phyloP scores from a whole-genome alignment of 2,329 filamentous ascomycete species.

The Aspergillus sp. region DNA sequence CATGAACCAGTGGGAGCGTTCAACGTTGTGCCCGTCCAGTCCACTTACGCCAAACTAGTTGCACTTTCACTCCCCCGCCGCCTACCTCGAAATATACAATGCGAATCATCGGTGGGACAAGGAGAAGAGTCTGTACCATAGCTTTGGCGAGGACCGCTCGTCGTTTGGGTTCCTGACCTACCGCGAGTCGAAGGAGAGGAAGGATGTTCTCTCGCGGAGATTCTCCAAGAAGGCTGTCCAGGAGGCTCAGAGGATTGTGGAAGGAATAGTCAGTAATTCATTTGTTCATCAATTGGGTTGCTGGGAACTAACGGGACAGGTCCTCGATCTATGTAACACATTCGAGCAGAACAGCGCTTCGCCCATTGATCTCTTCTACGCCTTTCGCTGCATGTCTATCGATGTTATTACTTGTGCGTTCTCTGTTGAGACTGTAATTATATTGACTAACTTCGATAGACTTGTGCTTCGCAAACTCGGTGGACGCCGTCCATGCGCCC shows the following conservation, averaged over 20 bases:
- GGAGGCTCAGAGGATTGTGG: neutral
- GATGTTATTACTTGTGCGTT: slow-evolving; percentile 8
- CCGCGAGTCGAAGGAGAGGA: slow-evolving; percentile 2
- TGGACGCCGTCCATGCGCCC: slow-evolving; percentile 4
- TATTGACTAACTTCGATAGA: neutral
- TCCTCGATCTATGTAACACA: slow-evolving; percentile 2
- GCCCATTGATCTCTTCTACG: slow-evolving; percentile 5
- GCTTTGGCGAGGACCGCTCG: slow-evolving; percentile 5
- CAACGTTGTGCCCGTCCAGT: no score
- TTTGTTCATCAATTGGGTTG: neutral
- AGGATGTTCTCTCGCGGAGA: slow-evolving; percentile 3
- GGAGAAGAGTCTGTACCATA: slow-evolving; percentile 4
- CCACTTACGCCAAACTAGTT: neutral
- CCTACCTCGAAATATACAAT: slow-evolving; percentile 7
- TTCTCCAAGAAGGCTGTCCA: slow-evolving; percentile 6
- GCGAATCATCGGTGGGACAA: slow-evolving; percentile 7
- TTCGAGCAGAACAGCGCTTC: neutral
- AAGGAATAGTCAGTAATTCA: neutral
- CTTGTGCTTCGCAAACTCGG: slow-evolving; percentile 9
- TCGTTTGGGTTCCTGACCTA: slow-evolving; percentile 10
- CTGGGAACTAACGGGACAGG: neutral
- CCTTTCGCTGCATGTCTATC: slow-evolving; percentile 7
- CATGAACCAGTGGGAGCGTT: neutral
- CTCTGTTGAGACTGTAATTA: neutral
- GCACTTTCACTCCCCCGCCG: neutral